A percentile compares a stretch with the other conserved stretches of the same genome.
phyloP scores from a whole-genome alignment of 164 flowering plant genomes.

The Liriodendron chinense region DNA sequence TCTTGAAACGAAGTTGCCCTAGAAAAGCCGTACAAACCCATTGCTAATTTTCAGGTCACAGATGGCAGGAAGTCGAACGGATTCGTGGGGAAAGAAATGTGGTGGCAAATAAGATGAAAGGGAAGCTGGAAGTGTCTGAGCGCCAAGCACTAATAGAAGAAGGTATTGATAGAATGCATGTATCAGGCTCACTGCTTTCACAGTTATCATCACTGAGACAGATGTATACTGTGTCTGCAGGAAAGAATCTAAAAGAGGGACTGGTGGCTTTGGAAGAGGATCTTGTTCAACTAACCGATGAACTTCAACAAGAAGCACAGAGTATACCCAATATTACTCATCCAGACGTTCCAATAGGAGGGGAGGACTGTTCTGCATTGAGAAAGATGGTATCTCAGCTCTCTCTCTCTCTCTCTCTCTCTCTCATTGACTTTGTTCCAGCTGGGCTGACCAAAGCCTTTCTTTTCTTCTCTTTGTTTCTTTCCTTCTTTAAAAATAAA shows the following conservation, averaged over 20 bases:
- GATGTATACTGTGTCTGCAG: slow-evolving; percentile 28
- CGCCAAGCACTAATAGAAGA: slow-evolving; percentile 78
- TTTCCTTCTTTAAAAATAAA: too few species aligned
- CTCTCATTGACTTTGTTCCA: not conserved
- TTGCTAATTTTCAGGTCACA: slow-evolving; percentile 64
- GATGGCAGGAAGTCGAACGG: slow-evolving; percentile 95
- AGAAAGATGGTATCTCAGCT: slow-evolving; percentile 55
- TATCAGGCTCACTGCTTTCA: not conserved
- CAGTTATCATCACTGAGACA: not conserved
- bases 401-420: not conserved
- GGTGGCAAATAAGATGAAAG: slow-evolving; percentile 95
- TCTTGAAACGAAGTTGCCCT: not conserved
- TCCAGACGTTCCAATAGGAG: slow-evolving; percentile 89
- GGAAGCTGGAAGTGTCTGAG: slow-evolving; percentile 71
- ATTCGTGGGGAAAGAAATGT: slow-evolving; percentile 84
- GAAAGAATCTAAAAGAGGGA: slow-evolving; percentile 76
- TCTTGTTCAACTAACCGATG: slow-evolving; percentile 62
- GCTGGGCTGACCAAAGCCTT: not conserved
- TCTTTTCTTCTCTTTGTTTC: too few species aligned
- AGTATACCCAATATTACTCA: slow-evolving; percentile 88
- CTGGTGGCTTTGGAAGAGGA: slow-evolving; percentile 68
- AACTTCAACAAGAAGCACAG: slow-evolving; percentile 86
- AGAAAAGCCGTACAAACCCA: not conserved
- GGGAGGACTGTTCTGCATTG: slow-evolving; percentile 65
- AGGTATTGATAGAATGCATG: slow-evolving; percentile 38